Conservation (phyloP, 257 asterid genomes). For the Petrea volubilis region DNA sequence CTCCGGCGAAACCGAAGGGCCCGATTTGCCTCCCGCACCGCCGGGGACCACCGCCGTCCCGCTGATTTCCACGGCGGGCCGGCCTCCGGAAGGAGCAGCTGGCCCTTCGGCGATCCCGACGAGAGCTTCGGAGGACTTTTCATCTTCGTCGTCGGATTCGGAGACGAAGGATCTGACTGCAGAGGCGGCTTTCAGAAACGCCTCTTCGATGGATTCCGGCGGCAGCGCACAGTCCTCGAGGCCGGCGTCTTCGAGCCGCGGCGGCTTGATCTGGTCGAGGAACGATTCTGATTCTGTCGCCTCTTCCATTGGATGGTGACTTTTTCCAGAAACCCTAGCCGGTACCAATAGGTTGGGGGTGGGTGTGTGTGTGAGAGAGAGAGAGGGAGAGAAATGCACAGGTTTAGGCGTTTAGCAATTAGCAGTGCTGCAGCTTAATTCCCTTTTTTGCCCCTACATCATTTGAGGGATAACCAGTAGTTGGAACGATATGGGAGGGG, state of each 20-base stretch:
- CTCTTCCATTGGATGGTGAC: slow-evolving; percentile 39
- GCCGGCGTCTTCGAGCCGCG: slow-evolving; percentile 76
- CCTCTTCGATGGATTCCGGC: slow-evolving; percentile 61
- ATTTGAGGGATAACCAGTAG: not conserved
- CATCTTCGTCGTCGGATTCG: slow-evolving; percentile 40
- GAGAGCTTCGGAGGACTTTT: slow-evolving; percentile 43
- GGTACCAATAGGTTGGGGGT: no score
- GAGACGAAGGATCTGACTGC: slow-evolving; percentile 51
- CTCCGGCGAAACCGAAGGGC: slow-evolving; percentile 33
- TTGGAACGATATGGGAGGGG: not conserved
- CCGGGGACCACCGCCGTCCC: slow-evolving; percentile 27
- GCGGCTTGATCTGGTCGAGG: slow-evolving; percentile 52
- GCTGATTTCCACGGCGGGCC: slow-evolving; percentile 39
- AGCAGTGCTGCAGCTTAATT: not conserved
- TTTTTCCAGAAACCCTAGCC: not conserved
- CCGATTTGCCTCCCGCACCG: slow-evolving; percentile 27
- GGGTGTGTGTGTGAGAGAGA: not conserved
- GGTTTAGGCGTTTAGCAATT: no score
- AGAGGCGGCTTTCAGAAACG: slow-evolving; percentile 66
- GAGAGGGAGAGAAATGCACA: not conserved
- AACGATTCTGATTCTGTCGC: slow-evolving; percentile 34
- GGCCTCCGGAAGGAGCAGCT: slow-evolving; percentile 29
- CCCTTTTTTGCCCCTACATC: not conserved
- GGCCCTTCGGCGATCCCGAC: slow-evolving; percentile 45
- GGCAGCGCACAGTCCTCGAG: slow-evolving; percentile 77